phyloP scores from a whole-genome alignment of 805 yeast species.

The Candida michaelii region DNA sequence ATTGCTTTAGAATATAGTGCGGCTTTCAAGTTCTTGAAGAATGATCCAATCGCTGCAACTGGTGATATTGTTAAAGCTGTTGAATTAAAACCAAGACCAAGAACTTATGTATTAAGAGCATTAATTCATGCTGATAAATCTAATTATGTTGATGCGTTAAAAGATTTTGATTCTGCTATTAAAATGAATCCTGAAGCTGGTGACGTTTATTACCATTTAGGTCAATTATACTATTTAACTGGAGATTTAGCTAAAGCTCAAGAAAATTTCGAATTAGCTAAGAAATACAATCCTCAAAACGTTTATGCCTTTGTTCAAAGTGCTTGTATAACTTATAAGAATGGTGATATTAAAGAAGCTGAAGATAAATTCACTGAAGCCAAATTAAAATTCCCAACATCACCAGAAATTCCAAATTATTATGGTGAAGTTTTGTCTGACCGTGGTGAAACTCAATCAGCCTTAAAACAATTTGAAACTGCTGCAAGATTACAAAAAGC shows the following conservation, averaged over 20 bases:
- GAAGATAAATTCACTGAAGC: slow-evolving; percentile 69
- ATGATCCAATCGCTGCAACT: slow-evolving; percentile 65
- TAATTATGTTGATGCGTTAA: slow-evolving; percentile 54
- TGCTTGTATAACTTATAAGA: slow-evolving; percentile 88
- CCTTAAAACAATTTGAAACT: slow-evolving; percentile 79
- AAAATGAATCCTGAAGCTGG: slow-evolving; percentile 67
- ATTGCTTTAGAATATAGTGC: slow-evolving; percentile 83
- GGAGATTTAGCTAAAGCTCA: slow-evolving; percentile 73
- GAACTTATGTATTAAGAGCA: slow-evolving; percentile 80
- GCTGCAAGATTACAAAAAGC: slow-evolving; percentile 81
- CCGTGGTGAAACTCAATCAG: slow-evolving; percentile 66
- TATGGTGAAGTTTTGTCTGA: slow-evolving; percentile 93
- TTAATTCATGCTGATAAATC: slow-evolving; percentile 80
- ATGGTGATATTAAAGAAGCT: slow-evolving; percentile 59
- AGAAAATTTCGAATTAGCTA: slow-evolving; percentile 71
- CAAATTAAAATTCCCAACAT: slow-evolving; percentile 72
- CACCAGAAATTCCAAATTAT: slow-evolving; percentile 91
- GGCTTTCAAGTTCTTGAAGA: slow-evolving; percentile 79
- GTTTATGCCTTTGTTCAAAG: slow-evolving; percentile 86
- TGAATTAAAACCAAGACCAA: slow-evolving; percentile 68
- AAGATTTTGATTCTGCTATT: slow-evolving; percentile 71
- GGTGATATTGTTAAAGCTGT: slow-evolving; percentile 65
- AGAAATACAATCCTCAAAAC: slow-evolving; percentile 69
- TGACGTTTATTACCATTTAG: slow-evolving; percentile 90
- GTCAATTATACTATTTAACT: slow-evolving; percentile 84